A percentile compares a stretch with the other conserved stretches of the same genome.
Evolutionary conservation across 2,329 filamentous ascomycete species (phyloP).

Genomic region (Aspergillus jensenii): DNA sequence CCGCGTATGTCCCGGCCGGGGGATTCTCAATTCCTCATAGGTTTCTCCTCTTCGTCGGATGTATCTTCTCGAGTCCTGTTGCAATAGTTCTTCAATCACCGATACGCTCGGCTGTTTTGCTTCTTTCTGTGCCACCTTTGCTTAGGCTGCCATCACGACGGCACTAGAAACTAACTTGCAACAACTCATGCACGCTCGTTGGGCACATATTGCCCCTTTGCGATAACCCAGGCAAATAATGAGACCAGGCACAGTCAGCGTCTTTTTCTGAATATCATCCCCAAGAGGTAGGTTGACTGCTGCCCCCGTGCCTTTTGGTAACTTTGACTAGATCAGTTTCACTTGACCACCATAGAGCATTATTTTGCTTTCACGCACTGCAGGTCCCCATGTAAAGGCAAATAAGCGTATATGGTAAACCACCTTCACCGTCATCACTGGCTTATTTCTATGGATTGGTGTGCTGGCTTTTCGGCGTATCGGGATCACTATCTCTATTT

Average conservation of each 20-base stretch:
- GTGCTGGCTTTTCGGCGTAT: neutral
- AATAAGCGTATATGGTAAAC: neutral
- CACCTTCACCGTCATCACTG: neutral
- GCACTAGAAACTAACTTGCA: neutral
- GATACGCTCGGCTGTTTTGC: neutral
- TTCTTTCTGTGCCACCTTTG: constrained; percentile 8
- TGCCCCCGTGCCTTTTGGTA: neutral
- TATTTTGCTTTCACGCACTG: neutral
- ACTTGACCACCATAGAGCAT: neutral
- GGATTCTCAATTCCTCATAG: neutral
- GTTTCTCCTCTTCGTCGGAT: neutral
- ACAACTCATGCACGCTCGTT: neutral
- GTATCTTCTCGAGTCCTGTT: neutral
- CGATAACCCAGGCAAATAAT: neutral
- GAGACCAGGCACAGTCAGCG: neutral
- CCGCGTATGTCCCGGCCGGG: neutral
- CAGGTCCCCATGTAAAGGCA: neutral
- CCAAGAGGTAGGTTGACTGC: too few species aligned
- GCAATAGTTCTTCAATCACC: constrained; percentile 1
- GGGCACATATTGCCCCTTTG: neutral
- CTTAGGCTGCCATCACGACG: neutral
- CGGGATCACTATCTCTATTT: neutral
- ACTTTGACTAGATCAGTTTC: neutral
- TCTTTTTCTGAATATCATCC: neutral
- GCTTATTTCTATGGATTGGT: neutral